Percentiles rank a stretch among this genome's conserved stretches.
Conservation (phyloP, 2,329 filamentous ascomycete genomes). For the Xylariaceae sp. region DNA sequence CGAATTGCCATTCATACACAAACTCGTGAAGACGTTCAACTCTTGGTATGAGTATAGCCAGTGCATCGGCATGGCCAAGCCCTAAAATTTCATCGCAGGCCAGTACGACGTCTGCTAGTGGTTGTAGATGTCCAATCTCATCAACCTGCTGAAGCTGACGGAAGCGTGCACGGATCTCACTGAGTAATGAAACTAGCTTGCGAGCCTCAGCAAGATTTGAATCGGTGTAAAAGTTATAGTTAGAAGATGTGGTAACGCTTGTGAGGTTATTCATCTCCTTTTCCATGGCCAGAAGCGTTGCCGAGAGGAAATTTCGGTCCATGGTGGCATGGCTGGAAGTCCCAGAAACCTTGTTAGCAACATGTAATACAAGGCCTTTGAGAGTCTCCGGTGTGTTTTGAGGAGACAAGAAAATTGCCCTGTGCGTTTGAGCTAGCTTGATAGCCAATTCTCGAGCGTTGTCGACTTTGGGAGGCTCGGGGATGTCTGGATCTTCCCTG, state of each 20-base stretch:
- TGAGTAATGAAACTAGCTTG: constrained; percentile 65
- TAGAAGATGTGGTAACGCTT: constrained; percentile 35
- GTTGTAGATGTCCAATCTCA: constrained; percentile 70
- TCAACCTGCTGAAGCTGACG: constrained; percentile 62
- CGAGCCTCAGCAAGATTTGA: constrained; percentile 71
- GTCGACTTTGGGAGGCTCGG: constrained; percentile 35
- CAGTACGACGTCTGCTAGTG: constrained; percentile 68
- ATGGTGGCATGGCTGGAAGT: constrained; percentile 34
- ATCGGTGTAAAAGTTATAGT: constrained; percentile 88
- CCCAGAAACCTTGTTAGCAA: constrained; percentile 39
- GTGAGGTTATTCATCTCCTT: constrained; percentile 52
- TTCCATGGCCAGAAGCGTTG: constrained; percentile 61
- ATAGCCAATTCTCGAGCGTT: constrained; percentile 54
- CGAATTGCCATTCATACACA: constrained; percentile 89
- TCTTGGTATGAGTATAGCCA: constrained; percentile 80
- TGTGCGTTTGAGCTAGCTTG: constrained; percentile 58
- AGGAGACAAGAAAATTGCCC: constrained; percentile 46
- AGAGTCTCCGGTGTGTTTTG: constrained; percentile 42
- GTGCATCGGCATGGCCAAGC: constrained; percentile 73
- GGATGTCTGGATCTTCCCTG: constrained; percentile 37
- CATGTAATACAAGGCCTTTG: constrained; percentile 41
- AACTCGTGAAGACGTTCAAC: constrained; percentile 81
- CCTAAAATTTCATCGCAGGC: constrained; percentile 72
- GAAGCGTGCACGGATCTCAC: constrained; percentile 68
- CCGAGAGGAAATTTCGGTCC: constrained; percentile 59